Base-by-base conservation (phyloP, 805 yeast species). In the Ogataea nakhonphanomensis region DNA sequence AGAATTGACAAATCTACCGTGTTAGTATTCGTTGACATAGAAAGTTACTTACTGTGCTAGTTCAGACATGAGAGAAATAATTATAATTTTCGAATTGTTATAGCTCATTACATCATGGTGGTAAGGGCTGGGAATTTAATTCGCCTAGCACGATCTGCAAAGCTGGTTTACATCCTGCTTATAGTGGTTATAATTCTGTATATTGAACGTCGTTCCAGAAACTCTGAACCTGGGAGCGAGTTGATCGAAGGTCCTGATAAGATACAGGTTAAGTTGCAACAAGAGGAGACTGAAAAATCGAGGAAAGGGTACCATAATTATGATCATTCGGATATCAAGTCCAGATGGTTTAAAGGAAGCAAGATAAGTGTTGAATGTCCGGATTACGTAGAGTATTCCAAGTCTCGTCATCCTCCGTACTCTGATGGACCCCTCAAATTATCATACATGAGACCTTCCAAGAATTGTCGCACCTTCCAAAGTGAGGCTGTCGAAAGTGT, bases 371-470 rank as follows among this genome's bases (percentile, higher is more conserved):
- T 32, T 26, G 42, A 32, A 12, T 86, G 95, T 57, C 79, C 79
- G 1, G 76, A 77, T 42, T 86, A 86, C 57, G 72, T 73, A 14
- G 73, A 70, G 0, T 86, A 82, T 55, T 72, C 93, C 1, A 58
- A 70, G 40, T 44, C 39, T 4, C 62, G 62, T 30, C 91, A 84
- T 49, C 55, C 49, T 1, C 95, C 95, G 1, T 67, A 65, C 21
- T 71, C 84, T 1, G 48, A 54, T 2, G 95, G 95, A 0, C 61
- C 70, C 2, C 58, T 74, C 35, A 50, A 59, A 27, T 66, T 81
- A 43, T 87, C 95, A 1, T 84, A 55, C 49, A 90, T 86, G 79
- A 67, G 96, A 50, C 96, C 96, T 1, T 67, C 76, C 0, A 65
- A 64, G 10, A 57, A 71, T 26, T 89, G 96, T 57, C 74, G 96